Percentiles rank a stretch among this genome's conserved stretches.
Evolutionary conservation across 176 grass and related monocot genomes (phyloP).

Genomic region (sorghum (Sorghum bicolor)): DNA sequence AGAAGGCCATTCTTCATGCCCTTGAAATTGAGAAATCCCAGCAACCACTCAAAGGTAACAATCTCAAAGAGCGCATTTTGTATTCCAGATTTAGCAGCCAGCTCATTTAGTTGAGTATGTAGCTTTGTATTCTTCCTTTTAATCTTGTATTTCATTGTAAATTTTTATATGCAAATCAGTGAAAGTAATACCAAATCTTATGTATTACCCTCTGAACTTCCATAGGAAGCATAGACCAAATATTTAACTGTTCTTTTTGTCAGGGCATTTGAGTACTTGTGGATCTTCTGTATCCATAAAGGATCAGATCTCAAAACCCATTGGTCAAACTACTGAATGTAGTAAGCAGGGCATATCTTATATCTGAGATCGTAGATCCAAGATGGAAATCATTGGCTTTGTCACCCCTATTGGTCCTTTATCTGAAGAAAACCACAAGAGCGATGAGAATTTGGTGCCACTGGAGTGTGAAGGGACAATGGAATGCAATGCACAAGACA

Average conservation of each 20-base stretch:
- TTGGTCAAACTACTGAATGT: constrained; percentile 38
- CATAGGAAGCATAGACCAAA: neutral
- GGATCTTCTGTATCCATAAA: constrained; percentile 40
- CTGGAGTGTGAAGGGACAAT: constrained; percentile 24
- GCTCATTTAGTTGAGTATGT: neutral
- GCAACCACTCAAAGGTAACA: constrained; percentile 27
- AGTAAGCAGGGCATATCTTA: constrained; percentile 27
- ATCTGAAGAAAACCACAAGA: constrained; percentile 16
- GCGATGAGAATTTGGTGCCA: constrained; percentile 16
- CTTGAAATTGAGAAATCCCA: constrained; percentile 70
- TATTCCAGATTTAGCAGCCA: neutral
- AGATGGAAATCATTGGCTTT: constrained; percentile 36
- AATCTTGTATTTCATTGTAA: neutral
- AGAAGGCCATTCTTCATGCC: constrained; percentile 86
- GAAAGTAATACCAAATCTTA: neutral
- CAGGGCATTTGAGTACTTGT: constrained; percentile 42
- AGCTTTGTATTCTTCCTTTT: neutral
- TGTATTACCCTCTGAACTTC: neutral
- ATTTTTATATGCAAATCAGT: neutral
- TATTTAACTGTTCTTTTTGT: constrained; percentile 6
- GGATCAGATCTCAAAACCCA: constrained; percentile 21
- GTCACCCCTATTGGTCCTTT: neutral
- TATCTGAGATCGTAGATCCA: constrained; percentile 7
- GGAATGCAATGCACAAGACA: constrained; percentile 25
- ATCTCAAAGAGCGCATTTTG: neutral